Conservation (phyloP, 2,329 filamentous ascomycete genomes). For the Xylaria sp. region DNA sequence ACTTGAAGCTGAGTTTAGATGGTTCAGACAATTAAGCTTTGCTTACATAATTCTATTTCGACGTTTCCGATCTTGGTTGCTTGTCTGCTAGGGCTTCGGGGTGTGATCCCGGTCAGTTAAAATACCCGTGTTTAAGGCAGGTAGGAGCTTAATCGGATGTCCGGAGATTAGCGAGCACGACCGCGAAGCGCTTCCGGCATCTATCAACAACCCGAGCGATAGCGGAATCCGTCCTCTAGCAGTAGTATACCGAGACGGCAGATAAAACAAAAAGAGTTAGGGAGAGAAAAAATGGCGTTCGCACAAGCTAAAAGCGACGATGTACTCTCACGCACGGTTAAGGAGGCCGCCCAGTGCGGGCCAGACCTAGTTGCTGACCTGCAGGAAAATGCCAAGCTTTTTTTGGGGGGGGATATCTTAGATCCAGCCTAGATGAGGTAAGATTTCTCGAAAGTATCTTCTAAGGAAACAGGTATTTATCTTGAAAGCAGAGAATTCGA, state of each 20-base stretch:
- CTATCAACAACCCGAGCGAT: background rate
- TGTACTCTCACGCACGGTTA: background rate
- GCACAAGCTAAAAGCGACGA: background rate
- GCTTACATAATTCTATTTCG: too few species aligned
- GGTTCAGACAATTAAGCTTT: too few species aligned
- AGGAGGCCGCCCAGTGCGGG: slow-evolving; percentile 12
- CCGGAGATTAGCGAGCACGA: slow-evolving; percentile 17
- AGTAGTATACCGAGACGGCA: too few species aligned
- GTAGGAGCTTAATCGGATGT: slow-evolving; percentile 2
- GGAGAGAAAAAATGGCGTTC: background rate
- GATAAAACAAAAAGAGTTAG: too few species aligned
- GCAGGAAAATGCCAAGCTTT: slow-evolving; percentile 18
- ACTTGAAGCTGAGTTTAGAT: too few species aligned
- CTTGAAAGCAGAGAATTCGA: background rate
- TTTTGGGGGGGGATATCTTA: background rate
- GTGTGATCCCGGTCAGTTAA: too few species aligned
- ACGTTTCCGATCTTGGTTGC: too few species aligned
- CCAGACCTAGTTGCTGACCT: background rate
- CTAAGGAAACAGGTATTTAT: too few species aligned
- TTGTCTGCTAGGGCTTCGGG: background rate
- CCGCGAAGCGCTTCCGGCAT: slow-evolving; percentile 17
- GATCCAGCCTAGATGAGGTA: background rate
- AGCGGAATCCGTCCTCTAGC: too few species aligned
- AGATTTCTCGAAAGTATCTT: background rate
- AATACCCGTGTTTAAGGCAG: background rate